phyloP scores from a whole-genome alignment of 257 asterid genomes.

The Gentiana dahurica region DNA sequence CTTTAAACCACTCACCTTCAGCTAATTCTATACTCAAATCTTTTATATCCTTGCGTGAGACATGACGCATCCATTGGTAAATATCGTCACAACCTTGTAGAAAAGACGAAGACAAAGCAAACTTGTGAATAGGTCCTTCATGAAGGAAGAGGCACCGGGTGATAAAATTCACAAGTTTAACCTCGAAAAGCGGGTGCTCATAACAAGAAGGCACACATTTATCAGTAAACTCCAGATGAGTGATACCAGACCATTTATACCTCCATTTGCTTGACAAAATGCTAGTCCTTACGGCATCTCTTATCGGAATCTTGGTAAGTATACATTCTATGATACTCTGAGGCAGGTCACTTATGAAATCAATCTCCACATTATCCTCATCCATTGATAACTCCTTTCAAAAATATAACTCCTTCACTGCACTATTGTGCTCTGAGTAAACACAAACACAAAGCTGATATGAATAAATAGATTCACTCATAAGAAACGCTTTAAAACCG shows the following conservation, averaged over 20 bases:
- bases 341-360: slow-evolving; percentile 76
- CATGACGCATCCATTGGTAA: slow-evolving; percentile 84
- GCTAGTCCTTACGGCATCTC: slow-evolving; percentile 75
- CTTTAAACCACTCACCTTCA: slow-evolving; percentile 72
- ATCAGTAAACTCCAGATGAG: slow-evolving; percentile 64
- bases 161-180: slow-evolving; percentile 43
- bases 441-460: not conserved
- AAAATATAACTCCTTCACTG: too few species aligned
- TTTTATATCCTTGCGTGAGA: slow-evolving; percentile 61
- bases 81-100: slow-evolving; percentile 45
- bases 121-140: slow-evolving; percentile 80
- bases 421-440: not conserved
- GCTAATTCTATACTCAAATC: slow-evolving; percentile 68
- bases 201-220: slow-evolving; percentile 23
- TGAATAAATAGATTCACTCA: not conserved
- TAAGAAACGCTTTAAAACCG: not conserved
- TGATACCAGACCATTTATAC: slow-evolving; percentile 68
- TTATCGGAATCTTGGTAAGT: slow-evolving; percentile 59
- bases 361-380: slow-evolving; percentile 23
- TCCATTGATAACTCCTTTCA: slow-evolving; percentile 29
- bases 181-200: slow-evolving; percentile 31
- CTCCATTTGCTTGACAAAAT: slow-evolving; percentile 65
- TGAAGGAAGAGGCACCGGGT: slow-evolving; percentile 61
- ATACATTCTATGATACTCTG: slow-evolving; percentile 67
- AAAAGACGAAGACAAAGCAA: slow-evolving; percentile 38